These are phyloP conservation scores for Tricladium varicosporioides DNA, from an alignment of 2,329 filamentous ascomycete genomes.

Conservation along the genomic window DNA sequence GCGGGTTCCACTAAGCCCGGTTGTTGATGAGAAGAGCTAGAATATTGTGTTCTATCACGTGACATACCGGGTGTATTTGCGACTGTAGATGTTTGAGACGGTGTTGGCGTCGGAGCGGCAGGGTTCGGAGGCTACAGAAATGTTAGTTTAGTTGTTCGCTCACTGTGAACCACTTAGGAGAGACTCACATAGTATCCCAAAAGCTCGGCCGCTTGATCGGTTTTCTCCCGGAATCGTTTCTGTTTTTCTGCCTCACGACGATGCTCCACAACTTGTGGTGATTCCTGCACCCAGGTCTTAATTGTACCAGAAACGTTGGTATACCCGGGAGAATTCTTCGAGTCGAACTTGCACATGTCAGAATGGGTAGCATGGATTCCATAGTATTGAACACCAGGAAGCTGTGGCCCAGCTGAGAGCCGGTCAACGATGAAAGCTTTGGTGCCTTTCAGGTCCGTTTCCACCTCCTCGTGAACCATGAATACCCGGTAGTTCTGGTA, in stretches of 20 bases:
- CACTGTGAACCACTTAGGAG: background rate
- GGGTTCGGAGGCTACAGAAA: background rate
- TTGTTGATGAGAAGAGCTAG: slow-evolving; percentile 1
- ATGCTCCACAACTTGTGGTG: slow-evolving; percentile 19
- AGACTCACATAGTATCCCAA: slow-evolving; percentile 23
- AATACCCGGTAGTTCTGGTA: slow-evolving; percentile 70
- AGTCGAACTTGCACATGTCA: slow-evolving; percentile 70
- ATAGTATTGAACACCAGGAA: slow-evolving; percentile 69
- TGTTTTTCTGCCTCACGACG: slow-evolving; percentile 28
- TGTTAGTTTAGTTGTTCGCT: background rate
- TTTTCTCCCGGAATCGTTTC: slow-evolving; percentile 21
- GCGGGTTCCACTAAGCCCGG: slow-evolving; percentile 16
- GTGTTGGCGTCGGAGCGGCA: background rate
- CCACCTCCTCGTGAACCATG: slow-evolving; percentile 74
- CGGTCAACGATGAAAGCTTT: slow-evolving; percentile 67
- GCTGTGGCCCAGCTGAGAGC: slow-evolving; percentile 64
- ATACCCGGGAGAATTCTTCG: slow-evolving; percentile 62
- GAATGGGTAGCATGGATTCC: slow-evolving; percentile 74
- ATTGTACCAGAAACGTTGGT: slow-evolving; percentile 32
- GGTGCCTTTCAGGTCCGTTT: slow-evolving; percentile 65
- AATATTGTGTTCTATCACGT: background rate
- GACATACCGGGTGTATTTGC: slow-evolving; percentile 26
- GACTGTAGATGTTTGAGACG: slow-evolving; percentile 5
- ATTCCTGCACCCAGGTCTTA: slow-evolving; percentile 30
- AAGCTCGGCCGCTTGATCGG: slow-evolving; percentile 28